Percentiles rank a stretch among this genome's conserved stretches.
These are phyloP conservation scores for Microsporum ferrugineum DNA, from an alignment of 2,329 filamentous ascomycete genomes.

Conservation along the genomic window DNA sequence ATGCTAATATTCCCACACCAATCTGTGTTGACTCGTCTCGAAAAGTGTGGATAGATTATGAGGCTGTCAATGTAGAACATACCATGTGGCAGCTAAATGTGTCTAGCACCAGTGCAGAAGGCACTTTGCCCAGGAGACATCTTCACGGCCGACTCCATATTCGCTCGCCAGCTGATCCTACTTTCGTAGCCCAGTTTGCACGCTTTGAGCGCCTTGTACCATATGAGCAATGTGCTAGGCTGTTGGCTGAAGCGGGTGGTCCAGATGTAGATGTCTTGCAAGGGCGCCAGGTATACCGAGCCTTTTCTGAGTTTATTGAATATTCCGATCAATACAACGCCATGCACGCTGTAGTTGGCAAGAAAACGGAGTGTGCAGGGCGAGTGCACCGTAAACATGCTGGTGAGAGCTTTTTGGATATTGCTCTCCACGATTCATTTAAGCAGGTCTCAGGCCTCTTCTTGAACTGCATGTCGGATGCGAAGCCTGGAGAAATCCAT, in stretches of 20 bases:
- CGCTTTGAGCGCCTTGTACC: slow-evolving; percentile 2
- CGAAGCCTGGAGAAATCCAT: neutral
- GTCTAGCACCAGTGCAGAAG: neutral
- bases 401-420: neutral
- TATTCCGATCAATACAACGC: slow-evolving; percentile 16
- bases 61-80: neutral
- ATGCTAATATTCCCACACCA: neutral
- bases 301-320: slow-evolving; percentile 20
- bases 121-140: neutral
- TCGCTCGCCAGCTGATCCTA: neutral
- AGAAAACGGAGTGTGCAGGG: neutral
- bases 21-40: neutral
- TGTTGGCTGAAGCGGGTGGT: neutral
- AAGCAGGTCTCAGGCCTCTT: slow-evolving; percentile 1
- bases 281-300: slow-evolving; percentile 6
- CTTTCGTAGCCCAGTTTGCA: neutral
- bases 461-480: slow-evolving; percentile 5
- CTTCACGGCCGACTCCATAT: neutral
- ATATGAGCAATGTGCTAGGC: neutral
- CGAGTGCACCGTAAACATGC: neutral
- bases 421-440: neutral
- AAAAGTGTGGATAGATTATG: neutral
- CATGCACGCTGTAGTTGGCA: slow-evolving; percentile 14
- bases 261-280: neutral
- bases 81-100: neutral